Evolutionary conservation across 2,329 filamentous ascomycete genomes (phyloP).

Genomic region (Coniochaeta prunicola): DNA sequence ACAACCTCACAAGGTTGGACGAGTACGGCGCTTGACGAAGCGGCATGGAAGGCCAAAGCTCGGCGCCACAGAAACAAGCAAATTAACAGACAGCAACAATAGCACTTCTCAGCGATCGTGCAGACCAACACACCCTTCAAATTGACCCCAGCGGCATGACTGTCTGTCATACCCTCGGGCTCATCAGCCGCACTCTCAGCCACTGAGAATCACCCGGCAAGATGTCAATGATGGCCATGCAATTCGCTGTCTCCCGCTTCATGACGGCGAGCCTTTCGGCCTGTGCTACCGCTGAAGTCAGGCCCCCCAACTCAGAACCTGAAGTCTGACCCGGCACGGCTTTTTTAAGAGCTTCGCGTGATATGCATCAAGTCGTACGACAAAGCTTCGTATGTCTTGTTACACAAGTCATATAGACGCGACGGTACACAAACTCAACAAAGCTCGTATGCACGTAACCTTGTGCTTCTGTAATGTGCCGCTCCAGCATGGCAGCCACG

Average conservation of each 20-base stretch:
- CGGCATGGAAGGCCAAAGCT: not conserved
- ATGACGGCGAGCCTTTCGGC: not conserved
- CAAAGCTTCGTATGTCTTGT: not conserved
- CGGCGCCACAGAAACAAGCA: not conserved
- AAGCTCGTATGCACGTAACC: constrained; percentile 1
- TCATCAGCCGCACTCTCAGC: not conserved
- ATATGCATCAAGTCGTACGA: not conserved
- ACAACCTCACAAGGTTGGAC: not conserved
- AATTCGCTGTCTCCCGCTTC: not conserved
- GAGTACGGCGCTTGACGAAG: not conserved
- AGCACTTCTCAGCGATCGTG: not conserved
- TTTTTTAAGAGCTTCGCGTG: not conserved
- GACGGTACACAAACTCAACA: not conserved
- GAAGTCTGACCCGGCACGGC: not conserved
- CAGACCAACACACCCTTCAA: not conserved
- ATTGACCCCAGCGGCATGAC: not conserved
- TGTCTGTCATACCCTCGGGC: not conserved
- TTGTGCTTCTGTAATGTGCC: not conserved
- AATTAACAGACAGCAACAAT: not conserved
- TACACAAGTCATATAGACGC: not conserved
- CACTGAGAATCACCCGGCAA: not conserved
- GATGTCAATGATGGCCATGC: not conserved
- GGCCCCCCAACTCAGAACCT: not conserved
- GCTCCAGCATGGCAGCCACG: not conserved
- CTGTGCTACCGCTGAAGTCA: not conserved